Conservation (phyloP, 306 rosid species). For the Coriaria nepalensis region DNA sequence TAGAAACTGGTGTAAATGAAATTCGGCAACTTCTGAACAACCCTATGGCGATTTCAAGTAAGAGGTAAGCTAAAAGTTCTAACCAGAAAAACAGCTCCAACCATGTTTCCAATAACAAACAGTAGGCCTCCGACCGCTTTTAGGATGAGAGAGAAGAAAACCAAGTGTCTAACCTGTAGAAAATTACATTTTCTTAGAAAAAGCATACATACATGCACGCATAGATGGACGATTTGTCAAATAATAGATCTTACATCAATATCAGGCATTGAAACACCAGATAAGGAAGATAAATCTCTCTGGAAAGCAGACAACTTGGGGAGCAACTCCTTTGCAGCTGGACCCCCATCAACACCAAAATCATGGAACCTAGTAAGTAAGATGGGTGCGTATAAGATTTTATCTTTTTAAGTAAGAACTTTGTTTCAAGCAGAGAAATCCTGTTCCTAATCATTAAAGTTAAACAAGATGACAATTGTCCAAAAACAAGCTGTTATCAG, state of each 20-base stretch:
- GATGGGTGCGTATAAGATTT: too few species aligned
- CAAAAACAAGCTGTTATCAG: background rate
- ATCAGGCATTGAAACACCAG: conserved; percentile 43
- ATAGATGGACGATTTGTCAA: too few species aligned
- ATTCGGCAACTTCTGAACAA: background rate
- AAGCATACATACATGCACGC: too few species aligned
- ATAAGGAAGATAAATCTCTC: conserved; percentile 34
- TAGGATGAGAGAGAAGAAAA: conserved; percentile 32
- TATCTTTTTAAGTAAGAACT: background rate
- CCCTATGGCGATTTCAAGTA: background rate
- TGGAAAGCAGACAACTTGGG: conserved; percentile 38
- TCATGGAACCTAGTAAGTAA: conserved; percentile 53
- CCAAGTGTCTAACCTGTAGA: conserved; percentile 47
- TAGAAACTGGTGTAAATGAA: background rate
- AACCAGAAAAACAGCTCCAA: conserved; percentile 75
- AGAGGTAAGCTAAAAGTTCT: conserved; percentile 7
- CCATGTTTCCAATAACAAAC: conserved; percentile 53
- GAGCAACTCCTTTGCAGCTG: conserved; percentile 52
- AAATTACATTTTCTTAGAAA: too few species aligned
- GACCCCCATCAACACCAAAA: conserved; percentile 63
- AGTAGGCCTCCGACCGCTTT: conserved; percentile 80
- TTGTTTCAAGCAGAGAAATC: background rate
- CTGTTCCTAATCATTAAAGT: background rate
- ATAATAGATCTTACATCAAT: conserved; percentile 32
- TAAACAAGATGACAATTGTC: background rate